Conservation (phyloP, 176 grass and related monocot genomes). For the Bothriochloa decipiens region DNA sequence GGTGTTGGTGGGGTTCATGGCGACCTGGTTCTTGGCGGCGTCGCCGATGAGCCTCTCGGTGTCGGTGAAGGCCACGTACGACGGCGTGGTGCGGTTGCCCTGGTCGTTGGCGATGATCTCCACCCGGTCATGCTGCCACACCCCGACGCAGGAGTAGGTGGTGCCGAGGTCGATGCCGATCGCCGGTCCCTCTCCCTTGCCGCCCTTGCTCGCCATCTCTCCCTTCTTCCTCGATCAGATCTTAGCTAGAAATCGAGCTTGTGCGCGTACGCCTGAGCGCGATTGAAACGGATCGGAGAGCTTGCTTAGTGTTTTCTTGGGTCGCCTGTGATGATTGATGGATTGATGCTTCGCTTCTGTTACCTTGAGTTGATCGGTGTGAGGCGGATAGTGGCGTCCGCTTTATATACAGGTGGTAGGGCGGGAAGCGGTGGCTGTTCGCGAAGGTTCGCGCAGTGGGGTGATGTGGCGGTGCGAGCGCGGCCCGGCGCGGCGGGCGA, state of each 20-base stretch:
- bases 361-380: background rate
- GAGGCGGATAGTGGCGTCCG: background rate
- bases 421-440: constrained; percentile 14
- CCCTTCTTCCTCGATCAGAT: background rate
- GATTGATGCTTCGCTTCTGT: background rate
- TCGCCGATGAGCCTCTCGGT: constrained; percentile 81
- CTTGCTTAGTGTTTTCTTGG: background rate
- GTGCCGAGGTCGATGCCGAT: constrained; percentile 95
- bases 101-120: constrained; percentile 98
- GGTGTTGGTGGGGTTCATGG: constrained; percentile 93
- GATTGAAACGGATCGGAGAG: too few species aligned
- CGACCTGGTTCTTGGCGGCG: constrained; percentile 92
- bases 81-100: constrained; percentile 87
- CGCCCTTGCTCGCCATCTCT: constrained; percentile 49
- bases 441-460: constrained; percentile 44
- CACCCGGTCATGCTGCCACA: constrained; percentile 82
- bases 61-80: constrained; percentile 82
- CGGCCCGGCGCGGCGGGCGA: background rate
- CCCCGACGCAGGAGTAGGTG: constrained; percentile 85
- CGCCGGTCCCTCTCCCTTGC: constrained; percentile 67
- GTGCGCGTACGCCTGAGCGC: too few species aligned
- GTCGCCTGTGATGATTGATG: constrained; percentile 27
- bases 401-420: constrained; percentile 24
- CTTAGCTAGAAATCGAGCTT: background rate
- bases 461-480: constrained; percentile 23